These are phyloP conservation scores for Rutstroemia sp. DNA, from an alignment of 2,329 filamentous ascomycete species.

Conservation along the genomic window DNA sequence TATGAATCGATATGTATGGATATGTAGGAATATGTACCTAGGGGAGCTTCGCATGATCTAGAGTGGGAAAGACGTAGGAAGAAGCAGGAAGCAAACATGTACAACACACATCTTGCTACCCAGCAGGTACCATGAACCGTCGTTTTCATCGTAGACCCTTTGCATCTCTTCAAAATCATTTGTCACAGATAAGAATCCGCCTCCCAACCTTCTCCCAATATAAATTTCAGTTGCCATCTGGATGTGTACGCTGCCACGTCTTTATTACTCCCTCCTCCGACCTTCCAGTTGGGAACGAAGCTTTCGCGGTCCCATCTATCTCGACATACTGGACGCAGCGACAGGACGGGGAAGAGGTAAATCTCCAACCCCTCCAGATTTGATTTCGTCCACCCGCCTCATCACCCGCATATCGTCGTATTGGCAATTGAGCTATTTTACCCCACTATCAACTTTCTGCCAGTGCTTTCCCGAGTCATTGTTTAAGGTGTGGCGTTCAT, in stretches of 20 bases:
- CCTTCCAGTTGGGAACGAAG: not conserved
- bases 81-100: not conserved
- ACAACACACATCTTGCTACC: no score
- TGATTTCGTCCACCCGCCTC: not conserved
- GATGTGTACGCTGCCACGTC: not conserved
- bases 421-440: not conserved
- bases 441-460: not conserved
- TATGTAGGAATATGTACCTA: not conserved
- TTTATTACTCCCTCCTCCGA: not conserved
- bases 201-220: not conserved
- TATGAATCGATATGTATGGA: not conserved
- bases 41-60: not conserved
- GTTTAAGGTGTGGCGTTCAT: no score
- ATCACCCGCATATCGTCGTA: not conserved
- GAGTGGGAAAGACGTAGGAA: not conserved
- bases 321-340: not conserved
- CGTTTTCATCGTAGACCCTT: no score
- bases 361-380: not conserved
- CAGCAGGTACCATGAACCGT: no score
- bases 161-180: not conserved
- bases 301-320: not conserved
- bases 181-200: not conserved
- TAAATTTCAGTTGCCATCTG: not conserved
- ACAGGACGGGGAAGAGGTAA: not conserved
- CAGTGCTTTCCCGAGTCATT: not conserved